Percentiles rank a stretch among this genome's conserved stretches.
Evolutionary conservation across 352 stramenopile genomes (phyloP).

Genomic region (Pythium aristosporum): DNA sequence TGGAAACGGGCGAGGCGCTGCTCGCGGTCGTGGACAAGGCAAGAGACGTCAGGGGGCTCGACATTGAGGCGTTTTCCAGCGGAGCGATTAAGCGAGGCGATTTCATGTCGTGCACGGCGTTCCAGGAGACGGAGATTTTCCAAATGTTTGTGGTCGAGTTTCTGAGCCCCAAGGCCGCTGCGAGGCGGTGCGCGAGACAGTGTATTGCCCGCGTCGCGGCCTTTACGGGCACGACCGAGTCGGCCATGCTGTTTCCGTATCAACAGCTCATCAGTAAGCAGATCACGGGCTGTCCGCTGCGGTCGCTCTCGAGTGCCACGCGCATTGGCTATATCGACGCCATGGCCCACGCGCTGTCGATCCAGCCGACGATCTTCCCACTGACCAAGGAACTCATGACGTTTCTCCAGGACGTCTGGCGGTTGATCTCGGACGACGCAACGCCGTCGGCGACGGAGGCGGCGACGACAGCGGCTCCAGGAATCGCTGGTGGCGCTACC

Average conservation of each 20-base stretch:
- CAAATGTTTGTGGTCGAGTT: constrained; percentile 89
- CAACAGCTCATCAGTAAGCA: constrained; percentile 85
- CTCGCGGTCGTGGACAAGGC: constrained; percentile 58
- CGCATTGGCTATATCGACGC: constrained; percentile 84
- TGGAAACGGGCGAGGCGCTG: constrained; percentile 64
- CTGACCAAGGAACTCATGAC: constrained; percentile 84
- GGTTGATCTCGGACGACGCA: constrained; percentile 75
- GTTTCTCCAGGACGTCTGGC: constrained; percentile 87
- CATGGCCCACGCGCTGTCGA: constrained; percentile 74
- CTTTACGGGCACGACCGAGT: constrained; percentile 57
- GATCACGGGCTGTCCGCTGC: constrained; percentile 76
- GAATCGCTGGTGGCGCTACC: not conserved
- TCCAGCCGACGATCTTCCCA: constrained; percentile 78
- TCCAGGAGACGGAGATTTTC: constrained; percentile 85
- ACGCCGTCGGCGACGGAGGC: not conserved
- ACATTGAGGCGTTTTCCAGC: constrained; percentile 35
- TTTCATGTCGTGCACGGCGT: constrained; percentile 69
- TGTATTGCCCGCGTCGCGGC: constrained; percentile 62
- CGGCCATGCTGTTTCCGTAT: constrained; percentile 77
- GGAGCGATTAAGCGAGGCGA: constrained; percentile 50
- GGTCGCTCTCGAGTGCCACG: constrained; percentile 61
- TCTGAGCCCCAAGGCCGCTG: constrained; percentile 68
- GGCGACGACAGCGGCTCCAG: not conserved
- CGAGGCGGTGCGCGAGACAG: constrained; percentile 67
- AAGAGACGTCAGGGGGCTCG: constrained; percentile 41